Base-by-base conservation (phyloP, 2,329 filamentous ascomycete species). In the Fusarium cicatricum region DNA sequence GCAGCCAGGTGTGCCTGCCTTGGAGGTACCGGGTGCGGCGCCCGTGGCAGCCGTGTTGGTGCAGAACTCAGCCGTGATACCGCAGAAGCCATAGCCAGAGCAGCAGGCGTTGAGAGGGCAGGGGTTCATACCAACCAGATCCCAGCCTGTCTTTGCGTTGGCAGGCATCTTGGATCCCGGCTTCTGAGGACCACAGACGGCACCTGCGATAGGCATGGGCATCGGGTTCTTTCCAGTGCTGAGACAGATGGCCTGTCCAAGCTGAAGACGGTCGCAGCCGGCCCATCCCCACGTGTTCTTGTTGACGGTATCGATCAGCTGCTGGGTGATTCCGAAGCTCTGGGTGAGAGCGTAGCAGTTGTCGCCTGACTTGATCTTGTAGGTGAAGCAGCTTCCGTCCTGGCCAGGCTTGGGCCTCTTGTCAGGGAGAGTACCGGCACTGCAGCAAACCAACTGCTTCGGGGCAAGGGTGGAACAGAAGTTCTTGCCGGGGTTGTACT, bases 91-190 rank as follows among this genome's bases (percentile, higher is more conserved):
- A 70, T 76, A 77, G 15, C 70, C 66, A 11, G 74, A 71, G 59
- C 77, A 79, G 60, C 76, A 78, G 1, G 71, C 74, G 21, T 78
- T 77, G 0, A 80, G 67, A 0, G 77, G 77, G 54, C 81, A 84
- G 0, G 74, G 77, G 55, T 82, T 84, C 6, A 83, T 64, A 9
- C 68, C 61, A 1, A 70, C 58, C 4, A 81, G 64, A 43, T 67
- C 68, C 67, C 37, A 55, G 1, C 51, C 31, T 12, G 63, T 72
- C n/a, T 71, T 74, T 1, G 60, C 51, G 11, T 70, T 62, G 0
- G 64, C 14, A 0, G 70, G 70, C n/a, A 56, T 58, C 11, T 40
- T 47, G 0, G 73, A 71, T 7, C 68, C 71, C 3, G 68, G 64
- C 32, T 67, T 66, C 44, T 71, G 68, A 1, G 75, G 75, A 1